phyloP scores from a whole-genome alignment of 352 stramenopile genomes.

The Pythium pyrilobum region DNA sequence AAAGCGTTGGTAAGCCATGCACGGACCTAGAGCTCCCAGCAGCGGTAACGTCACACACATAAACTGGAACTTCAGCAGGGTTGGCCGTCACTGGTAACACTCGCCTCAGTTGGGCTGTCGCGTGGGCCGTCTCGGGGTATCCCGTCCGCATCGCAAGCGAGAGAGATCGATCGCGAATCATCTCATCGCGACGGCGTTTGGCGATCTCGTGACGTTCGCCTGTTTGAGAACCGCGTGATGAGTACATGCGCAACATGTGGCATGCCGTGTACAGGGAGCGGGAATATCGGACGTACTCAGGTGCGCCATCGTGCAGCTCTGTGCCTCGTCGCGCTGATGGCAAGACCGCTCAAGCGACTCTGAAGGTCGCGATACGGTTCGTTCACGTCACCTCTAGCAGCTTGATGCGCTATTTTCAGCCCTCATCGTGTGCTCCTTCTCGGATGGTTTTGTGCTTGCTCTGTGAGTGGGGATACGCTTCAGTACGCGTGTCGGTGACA shows the following conservation, averaged over 20 bases:
- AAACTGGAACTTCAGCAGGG: not conserved
- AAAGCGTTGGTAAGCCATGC: no score
- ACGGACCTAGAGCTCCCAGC: no score
- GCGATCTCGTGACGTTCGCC: constrained; percentile 51
- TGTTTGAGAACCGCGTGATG: constrained; percentile 9
- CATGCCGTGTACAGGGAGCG: no score
- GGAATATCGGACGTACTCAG: constrained; percentile 27
- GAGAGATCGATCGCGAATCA: constrained; percentile 43
- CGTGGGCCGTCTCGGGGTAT: constrained; percentile 31
- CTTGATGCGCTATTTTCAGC: no score
- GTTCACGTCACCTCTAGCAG: no score
- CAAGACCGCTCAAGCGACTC: no score
- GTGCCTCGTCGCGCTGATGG: not conserved
- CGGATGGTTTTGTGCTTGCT: no score
- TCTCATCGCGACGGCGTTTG: constrained; percentile 38
- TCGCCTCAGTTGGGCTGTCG: not conserved
- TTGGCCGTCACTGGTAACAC: not conserved
- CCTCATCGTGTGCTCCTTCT: no score
- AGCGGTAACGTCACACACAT: not conserved
- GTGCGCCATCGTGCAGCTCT: constrained; percentile 24
- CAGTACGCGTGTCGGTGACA: no score
- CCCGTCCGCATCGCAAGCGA: constrained; percentile 33
- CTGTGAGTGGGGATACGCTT: no score
- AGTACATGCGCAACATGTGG: not conserved
- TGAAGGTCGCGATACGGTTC: no score